These are phyloP conservation scores for Drosera capensis DNA, from an alignment of 148 eudicot genomes.

Conservation along the genomic window DNA sequence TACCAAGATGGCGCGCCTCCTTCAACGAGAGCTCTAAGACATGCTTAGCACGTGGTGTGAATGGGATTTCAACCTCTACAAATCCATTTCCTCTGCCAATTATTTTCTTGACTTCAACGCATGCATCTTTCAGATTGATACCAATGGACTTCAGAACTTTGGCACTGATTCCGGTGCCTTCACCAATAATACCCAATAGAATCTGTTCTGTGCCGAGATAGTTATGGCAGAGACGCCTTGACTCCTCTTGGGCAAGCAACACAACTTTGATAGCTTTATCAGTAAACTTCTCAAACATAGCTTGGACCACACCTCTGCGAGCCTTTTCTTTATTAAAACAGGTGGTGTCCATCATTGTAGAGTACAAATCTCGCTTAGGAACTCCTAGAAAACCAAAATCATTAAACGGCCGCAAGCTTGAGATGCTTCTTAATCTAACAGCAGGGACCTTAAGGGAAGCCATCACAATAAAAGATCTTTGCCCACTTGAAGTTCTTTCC, in stretches of 20 bases:
- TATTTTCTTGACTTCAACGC: constrained; percentile 89
- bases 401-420: constrained; percentile 49
- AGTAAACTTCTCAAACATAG: constrained; percentile 89
- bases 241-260: constrained; percentile 96
- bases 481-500: constrained; percentile 33
- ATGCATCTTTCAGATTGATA: constrained; percentile 79
- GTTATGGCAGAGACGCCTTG: constrained; percentile 76
- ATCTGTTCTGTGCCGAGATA: constrained; percentile 95
- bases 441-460: constrained; percentile 26
- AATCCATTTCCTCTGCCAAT: constrained; percentile 88
- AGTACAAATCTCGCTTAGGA: constrained; percentile 30
- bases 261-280: constrained; percentile 87
- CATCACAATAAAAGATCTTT: constrained; percentile 31
- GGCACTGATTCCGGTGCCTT: constrained; percentile 94
- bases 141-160: constrained; percentile 95
- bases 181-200: constrained; percentile 82
- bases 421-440: constrained; percentile 30
- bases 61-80: constrained; percentile 79
- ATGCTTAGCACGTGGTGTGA: constrained; percentile 90
- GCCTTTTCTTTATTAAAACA: constrained; percentile 31
- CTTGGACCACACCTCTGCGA: constrained; percentile 41
- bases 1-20: constrained; percentile 90
- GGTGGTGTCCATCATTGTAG: constrained; percentile 38
- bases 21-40: constrained; percentile 79
- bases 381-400: constrained; percentile 33